Percentiles rank a stretch among this genome's conserved stretches.
phyloP scores from a whole-genome alignment of 2,329 filamentous ascomycete species.

The Penicillium sp. region DNA sequence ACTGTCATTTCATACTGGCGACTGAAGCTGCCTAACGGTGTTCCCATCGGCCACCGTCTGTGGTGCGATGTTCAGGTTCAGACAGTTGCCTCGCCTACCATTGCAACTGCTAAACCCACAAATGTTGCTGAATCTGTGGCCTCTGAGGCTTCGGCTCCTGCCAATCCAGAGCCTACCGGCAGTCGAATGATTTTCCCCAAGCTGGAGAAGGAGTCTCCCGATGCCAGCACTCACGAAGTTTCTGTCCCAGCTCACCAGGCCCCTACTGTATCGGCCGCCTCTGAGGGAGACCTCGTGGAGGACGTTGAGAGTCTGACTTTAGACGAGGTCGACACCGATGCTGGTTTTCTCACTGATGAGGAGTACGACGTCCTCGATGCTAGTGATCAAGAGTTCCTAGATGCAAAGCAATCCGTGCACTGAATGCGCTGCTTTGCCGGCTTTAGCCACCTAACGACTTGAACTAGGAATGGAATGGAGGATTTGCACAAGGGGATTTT shows the following conservation, averaged over 20 bases:
- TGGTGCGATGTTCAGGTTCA: slow-evolving; percentile 87
- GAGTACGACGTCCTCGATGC: slow-evolving; percentile 97
- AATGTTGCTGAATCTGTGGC: slow-evolving; percentile 31
- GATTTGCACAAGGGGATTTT: slow-evolving; percentile 17
- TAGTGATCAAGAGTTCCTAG: slow-evolving; percentile 78
- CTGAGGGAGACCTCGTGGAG: slow-evolving; percentile 51
- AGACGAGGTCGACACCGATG: slow-evolving; percentile 50
- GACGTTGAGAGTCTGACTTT: slow-evolving; percentile 59
- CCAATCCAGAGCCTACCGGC: slow-evolving; percentile 39
- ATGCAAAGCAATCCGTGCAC: slow-evolving; percentile 38
- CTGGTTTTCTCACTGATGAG: slow-evolving; percentile 90
- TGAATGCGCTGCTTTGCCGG: slow-evolving; percentile 4
- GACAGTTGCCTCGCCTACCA: slow-evolving; percentile 18
- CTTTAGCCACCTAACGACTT: slow-evolving; percentile 4
- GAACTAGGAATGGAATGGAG: slow-evolving; percentile 17
- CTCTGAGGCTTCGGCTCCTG: slow-evolving; percentile 28
- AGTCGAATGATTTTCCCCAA: slow-evolving; percentile 96
- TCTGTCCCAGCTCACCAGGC: slow-evolving; percentile 31
- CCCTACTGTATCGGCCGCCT: slow-evolving; percentile 43
- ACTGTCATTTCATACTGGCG: slow-evolving; percentile 96
- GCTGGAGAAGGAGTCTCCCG: slow-evolving; percentile 88
- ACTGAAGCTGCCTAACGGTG: slow-evolving; percentile 73
- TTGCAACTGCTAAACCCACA: slow-evolving; percentile 10
- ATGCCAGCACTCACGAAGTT: slow-evolving; percentile 69
- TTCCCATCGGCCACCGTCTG: slow-evolving; percentile 84